Evolutionary conservation across 148 eudicot genomes (phyloP).

Genomic region (Vaccinium myrtillus): DNA sequence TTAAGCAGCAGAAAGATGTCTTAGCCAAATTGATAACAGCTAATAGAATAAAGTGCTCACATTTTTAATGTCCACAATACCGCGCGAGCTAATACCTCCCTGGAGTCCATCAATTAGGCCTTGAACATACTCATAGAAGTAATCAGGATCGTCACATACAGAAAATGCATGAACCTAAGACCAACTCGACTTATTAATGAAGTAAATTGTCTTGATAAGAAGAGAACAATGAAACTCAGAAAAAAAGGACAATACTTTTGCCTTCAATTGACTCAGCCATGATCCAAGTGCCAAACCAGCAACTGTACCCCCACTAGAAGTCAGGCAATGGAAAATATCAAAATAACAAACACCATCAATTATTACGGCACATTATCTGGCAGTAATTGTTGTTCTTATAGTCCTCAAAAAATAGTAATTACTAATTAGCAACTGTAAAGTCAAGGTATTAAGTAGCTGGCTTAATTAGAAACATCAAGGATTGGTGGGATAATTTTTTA

Average conservation of each 20-base stretch:
- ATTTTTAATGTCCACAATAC: constrained; percentile 56
- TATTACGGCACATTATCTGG: neutral
- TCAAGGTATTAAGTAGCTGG: neutral
- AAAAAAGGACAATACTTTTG: constrained; percentile 53
- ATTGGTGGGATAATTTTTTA: neutral
- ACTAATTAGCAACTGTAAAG: neutral
- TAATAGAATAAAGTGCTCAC: constrained; percentile 38
- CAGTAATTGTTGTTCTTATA: neutral
- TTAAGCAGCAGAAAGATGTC: neutral
- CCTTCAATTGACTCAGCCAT: constrained; percentile 69
- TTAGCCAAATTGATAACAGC: neutral
- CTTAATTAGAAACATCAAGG: neutral
- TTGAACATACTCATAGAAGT: constrained; percentile 79
- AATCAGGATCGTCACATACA: constrained; percentile 92
- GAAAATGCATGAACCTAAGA: constrained; percentile 80
- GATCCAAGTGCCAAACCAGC: constrained; percentile 92
- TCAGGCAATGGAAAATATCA: constrained; percentile 19
- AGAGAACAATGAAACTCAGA: constrained; percentile 14
- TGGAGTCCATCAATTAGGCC: constrained; percentile 60
- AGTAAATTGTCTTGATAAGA: neutral
- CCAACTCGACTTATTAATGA: constrained; percentile 16
- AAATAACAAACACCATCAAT: neutral
- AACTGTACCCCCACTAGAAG: constrained; percentile 82
- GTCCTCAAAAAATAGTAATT: neutral
- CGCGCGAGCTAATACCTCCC: constrained; percentile 51